A percentile compares a stretch with the other conserved stretches of the same genome.
phyloP scores from a whole-genome alignment of 208 protist species.

The Crithidia expoeki region DNA sequence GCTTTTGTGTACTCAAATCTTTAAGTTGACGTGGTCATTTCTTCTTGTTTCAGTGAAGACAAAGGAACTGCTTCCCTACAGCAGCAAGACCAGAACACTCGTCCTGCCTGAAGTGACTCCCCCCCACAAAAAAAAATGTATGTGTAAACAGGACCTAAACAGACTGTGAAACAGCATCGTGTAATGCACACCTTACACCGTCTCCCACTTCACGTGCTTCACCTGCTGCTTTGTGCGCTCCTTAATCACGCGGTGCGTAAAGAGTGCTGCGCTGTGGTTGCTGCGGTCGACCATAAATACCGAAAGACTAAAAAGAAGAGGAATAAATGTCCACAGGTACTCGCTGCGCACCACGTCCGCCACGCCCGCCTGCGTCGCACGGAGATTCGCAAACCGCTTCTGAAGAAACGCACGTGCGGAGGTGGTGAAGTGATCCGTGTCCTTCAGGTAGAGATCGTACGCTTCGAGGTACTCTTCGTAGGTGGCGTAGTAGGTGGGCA shows the following conservation, averaged over 20 bases:
- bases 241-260: slow-evolving; percentile 45
- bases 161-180: too few species aligned
- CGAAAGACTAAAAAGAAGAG: slow-evolving; percentile 37
- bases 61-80: too few species aligned
- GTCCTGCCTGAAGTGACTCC: too few species aligned
- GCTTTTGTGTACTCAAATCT: too few species aligned
- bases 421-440: slow-evolving; percentile 6
- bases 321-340: slow-evolving; percentile 59
- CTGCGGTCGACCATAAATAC: slow-evolving; percentile 56
- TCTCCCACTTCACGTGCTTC: slow-evolving; percentile 41
- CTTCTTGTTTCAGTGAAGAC: too few species aligned
- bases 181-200: too few species aligned
- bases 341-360: slow-evolving; percentile 36
- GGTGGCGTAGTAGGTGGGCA: slow-evolving; percentile 23
- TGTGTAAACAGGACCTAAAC: too few species aligned
- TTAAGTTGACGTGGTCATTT: too few species aligned
- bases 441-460: slow-evolving; percentile 49
- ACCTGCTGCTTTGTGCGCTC: slow-evolving; percentile 44
- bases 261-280: slow-evolving; percentile 46
- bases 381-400: slow-evolving; percentile 12
- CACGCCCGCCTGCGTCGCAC: slow-evolving; percentile 20
- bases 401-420: slow-evolving; percentile 22
- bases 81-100: too few species aligned
- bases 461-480: slow-evolving; percentile 55
- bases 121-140: too few species aligned